phyloP scores from a whole-genome alignment of 1,284 basidiomycete species.

The Trichosporon ovoides region DNA sequence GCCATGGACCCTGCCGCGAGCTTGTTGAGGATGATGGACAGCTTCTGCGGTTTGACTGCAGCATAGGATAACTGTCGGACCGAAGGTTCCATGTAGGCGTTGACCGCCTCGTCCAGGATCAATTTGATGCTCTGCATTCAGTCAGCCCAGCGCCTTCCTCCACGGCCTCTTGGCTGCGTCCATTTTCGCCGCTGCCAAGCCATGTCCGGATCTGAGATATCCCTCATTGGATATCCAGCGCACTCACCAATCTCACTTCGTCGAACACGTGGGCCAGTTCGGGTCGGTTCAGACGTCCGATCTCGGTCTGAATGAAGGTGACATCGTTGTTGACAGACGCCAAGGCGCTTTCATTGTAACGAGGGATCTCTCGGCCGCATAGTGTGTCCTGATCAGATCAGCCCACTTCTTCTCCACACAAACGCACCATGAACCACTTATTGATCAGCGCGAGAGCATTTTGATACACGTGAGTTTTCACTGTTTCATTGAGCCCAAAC shows the following conservation, averaged over 20 bases:
- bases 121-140: conserved; percentile 66
- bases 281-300: conserved; percentile 64
- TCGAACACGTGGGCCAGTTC: conserved; percentile 70
- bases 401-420: background rate
- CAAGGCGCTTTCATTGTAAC: conserved; percentile 82
- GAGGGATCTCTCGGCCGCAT: conserved; percentile 56
- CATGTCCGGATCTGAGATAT: no score
- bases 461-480: conserved; percentile 83
- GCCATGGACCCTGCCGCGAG: conserved; percentile 52
- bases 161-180: background rate
- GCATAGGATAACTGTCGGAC: conserved; percentile 66
- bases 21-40: conserved; percentile 74
- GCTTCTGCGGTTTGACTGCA: conserved; percentile 63
- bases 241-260: conserved; percentile 71
- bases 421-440: conserved; percentile 67
- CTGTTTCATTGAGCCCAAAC: conserved; percentile 64
- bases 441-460: conserved; percentile 81
- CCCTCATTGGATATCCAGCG: background rate
- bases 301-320: conserved; percentile 75
- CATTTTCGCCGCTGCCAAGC: background rate
- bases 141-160: conserved; percentile 5
- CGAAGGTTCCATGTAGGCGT: conserved; percentile 70
- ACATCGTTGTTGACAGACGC: conserved; percentile 76
- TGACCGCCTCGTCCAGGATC: conserved; percentile 65
- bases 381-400: conserved; percentile 34